These are phyloP conservation scores for Sugiyamaella pinicola DNA, from an alignment of 1,139 yeast species.

Conservation along the genomic window DNA sequence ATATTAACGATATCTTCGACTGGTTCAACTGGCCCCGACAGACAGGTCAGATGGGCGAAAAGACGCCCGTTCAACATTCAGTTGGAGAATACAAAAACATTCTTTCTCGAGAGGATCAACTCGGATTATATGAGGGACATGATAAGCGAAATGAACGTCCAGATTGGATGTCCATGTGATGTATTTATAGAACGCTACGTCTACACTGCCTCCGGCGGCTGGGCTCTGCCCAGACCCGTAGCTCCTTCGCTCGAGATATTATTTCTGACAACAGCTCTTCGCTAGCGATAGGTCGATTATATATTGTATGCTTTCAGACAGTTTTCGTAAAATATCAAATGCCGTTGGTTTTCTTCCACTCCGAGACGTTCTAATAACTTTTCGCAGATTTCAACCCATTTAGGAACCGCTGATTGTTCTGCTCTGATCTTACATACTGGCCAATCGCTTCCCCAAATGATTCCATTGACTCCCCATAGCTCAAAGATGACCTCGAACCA, in stretches of 20 bases:
- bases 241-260: too few relatives aligned
- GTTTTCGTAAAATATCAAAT: constrained; percentile 14
- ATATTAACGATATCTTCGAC: constrained; percentile 24
- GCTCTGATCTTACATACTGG: constrained; percentile 45
- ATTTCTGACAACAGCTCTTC: too few relatives aligned
- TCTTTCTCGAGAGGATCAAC: constrained; percentile 21
- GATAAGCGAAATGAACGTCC: constrained; percentile 10
- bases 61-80: constrained; percentile 26
- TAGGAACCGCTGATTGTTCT: constrained; percentile 27
- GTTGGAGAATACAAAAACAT: constrained; percentile 28
- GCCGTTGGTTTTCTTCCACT: constrained; percentile 5
- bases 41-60: constrained; percentile 19
- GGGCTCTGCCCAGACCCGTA: too few relatives aligned
- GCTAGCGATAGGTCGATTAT: too few relatives aligned
- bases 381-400: constrained; percentile 30
- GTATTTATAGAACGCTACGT: constrained; percentile 2
- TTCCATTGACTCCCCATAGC: constrained; percentile 41
- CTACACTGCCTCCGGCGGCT: too few relatives aligned
- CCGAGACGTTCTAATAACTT: constrained; percentile 20
- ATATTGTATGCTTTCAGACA: constrained; percentile 11
- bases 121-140: constrained; percentile 3
- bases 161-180: constrained; percentile 18
- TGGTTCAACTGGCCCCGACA: constrained; percentile 33
- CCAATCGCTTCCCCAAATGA: constrained; percentile 52
- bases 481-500: constrained; percentile 34